Evolutionary conservation across 768 basidiomycete species (phyloP).

Genomic region (Boletellus ananas): DNA sequence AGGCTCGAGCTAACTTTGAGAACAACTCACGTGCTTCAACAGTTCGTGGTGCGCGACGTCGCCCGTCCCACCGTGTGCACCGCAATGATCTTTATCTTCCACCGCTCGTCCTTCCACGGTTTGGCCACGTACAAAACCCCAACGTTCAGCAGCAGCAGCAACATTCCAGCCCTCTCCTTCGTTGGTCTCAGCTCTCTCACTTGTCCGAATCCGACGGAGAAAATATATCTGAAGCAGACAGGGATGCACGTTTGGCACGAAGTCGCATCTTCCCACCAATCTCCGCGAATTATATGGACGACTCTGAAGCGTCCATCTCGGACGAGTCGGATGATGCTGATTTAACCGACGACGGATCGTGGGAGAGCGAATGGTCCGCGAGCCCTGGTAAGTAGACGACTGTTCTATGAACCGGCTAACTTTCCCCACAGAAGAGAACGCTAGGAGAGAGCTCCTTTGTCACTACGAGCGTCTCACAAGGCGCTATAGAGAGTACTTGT

Average conservation of each 20-base stretch:
- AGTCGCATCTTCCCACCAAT: slow-evolving; percentile 47
- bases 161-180: slow-evolving; percentile 6
- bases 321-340: slow-evolving; percentile 79
- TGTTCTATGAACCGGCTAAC: slow-evolving; percentile 8
- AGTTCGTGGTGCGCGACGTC: slow-evolving; percentile 2
- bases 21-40: neutral
- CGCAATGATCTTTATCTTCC: slow-evolving; percentile 51
- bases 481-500: slow-evolving; percentile 41
- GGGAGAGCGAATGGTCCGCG: slow-evolving; percentile 39
- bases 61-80: slow-evolving; percentile 27
- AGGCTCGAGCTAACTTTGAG: slow-evolving; percentile 10
- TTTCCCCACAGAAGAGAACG: slow-evolving; percentile 14
- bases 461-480: slow-evolving; percentile 49
- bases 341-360: slow-evolving; percentile 48
- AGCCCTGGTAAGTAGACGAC: slow-evolving; percentile 28
- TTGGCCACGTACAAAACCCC: slow-evolving; percentile 6
- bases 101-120: slow-evolving; percentile 32
- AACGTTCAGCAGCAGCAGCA: slow-evolving; percentile 7
- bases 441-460: slow-evolving; percentile 29
- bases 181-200: slow-evolving; percentile 23
- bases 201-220: slow-evolving; percentile 66
- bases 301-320: slow-evolving; percentile 50
- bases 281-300: slow-evolving; percentile 21
- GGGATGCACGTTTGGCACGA: slow-evolving; percentile 71
- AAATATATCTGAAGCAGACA: slow-evolving; percentile 57